Conservation (phyloP, 257 asterid genomes). For the Phtheirospermum japonicum region DNA sequence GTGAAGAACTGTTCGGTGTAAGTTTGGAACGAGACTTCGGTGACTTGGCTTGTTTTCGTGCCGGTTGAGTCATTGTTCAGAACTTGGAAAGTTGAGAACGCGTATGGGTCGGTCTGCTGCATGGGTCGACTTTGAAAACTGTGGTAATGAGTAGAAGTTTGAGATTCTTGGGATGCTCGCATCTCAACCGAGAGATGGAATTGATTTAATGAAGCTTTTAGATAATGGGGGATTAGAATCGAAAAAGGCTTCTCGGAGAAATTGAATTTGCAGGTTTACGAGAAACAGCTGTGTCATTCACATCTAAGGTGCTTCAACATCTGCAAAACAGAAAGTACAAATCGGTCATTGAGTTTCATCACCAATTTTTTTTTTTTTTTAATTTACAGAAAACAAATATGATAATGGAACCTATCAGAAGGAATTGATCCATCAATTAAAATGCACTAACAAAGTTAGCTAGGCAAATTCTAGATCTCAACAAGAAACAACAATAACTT, state of each 20-base stretch:
- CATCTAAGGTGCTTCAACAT: conserved; percentile 9
- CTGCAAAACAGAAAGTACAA: conserved; percentile 27
- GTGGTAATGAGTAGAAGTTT: conserved; percentile 43
- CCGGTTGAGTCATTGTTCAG: conserved; percentile 51
- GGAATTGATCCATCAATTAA: background rate
- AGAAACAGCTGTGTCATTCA: conserved; percentile 16
- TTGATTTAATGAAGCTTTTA: conserved; percentile 16
- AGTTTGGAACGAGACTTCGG: conserved; percentile 50
- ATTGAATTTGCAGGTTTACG: background rate
- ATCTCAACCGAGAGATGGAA: conserved; percentile 35
- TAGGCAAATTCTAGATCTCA: background rate
- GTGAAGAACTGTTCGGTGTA: conserved; percentile 63
- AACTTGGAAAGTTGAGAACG: conserved; percentile 44
- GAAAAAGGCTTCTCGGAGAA: too few species aligned
- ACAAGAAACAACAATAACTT: too few species aligned
- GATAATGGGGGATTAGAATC: too few species aligned
- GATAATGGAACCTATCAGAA: background rate
- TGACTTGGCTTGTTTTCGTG: conserved; percentile 52
- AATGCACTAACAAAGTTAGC: conserved; percentile 6
- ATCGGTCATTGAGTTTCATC: conserved; percentile 19
- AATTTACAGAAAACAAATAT: background rate
- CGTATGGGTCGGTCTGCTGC: conserved; percentile 45
- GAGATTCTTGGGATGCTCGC: conserved; percentile 64
- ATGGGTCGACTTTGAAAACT: conserved; percentile 46
- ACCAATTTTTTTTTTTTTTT: background rate